phyloP scores from a whole-genome alignment of 257 asterid species.

The Galeopsis tetrahit region DNA sequence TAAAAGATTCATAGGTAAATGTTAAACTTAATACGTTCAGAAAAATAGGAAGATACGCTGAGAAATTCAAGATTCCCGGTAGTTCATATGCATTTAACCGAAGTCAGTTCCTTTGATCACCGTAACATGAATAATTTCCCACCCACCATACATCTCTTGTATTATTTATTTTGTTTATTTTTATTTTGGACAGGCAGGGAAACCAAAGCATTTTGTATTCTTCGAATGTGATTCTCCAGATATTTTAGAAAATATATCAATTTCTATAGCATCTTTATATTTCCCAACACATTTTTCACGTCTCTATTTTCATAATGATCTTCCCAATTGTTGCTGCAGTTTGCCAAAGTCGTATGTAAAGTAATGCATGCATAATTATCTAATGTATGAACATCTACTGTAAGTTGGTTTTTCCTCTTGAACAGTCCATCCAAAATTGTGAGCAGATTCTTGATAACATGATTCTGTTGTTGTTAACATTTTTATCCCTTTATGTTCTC shows the following conservation, averaged over 20 bases:
- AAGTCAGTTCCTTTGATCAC: no score
- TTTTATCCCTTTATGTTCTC: no score
- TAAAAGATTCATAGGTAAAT: neutral
- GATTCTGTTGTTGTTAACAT: no score
- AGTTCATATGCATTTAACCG: constrained; percentile 38
- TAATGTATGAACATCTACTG: constrained; percentile 77
- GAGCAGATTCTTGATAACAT: constrained; percentile 36
- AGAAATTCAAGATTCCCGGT: constrained; percentile 56
- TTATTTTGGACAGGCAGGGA: constrained; percentile 72
- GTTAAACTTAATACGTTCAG: constrained; percentile 4
- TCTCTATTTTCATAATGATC: neutral
- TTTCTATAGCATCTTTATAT: constrained; percentile 6
- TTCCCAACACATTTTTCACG: neutral
- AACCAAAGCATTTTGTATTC: constrained; percentile 91
- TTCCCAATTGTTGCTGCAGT: constrained; percentile 51
- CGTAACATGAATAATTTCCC: no score
- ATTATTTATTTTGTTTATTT: constrained; percentile 26
- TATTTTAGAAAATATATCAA: constrained; percentile 18
- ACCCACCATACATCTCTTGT: neutral
- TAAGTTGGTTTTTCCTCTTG: constrained; percentile 83
- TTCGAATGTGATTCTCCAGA: constrained; percentile 86
- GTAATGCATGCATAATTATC: constrained; percentile 87
- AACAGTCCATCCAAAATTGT: constrained; percentile 80
- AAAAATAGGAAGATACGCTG: constrained; percentile 26
- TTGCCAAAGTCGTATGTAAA: constrained; percentile 72